These are phyloP conservation scores for Plasmodium vivax DNA, from an alignment of 169 alveolate genomes.

Conservation along the genomic window DNA sequence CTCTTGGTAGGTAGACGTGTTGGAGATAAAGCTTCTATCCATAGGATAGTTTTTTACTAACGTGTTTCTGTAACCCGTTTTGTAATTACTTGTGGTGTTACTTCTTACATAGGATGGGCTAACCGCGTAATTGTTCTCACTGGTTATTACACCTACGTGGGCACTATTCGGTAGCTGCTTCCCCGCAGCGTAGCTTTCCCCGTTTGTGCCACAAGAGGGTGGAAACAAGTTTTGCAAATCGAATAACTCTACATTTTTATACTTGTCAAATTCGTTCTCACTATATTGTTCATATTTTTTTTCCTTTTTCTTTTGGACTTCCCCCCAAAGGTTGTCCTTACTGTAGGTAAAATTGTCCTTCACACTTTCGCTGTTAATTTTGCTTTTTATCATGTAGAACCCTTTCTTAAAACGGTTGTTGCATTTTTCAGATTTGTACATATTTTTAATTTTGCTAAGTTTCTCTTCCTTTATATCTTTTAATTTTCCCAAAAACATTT, in stretches of 20 bases:
- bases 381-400: slow-evolving; percentile 21
- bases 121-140: background rate
- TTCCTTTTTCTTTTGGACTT: background rate
- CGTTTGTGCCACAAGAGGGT: background rate
- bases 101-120: background rate
- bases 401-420: slow-evolving; percentile 32
- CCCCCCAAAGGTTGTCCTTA: background rate
- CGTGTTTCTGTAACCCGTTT: background rate
- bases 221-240: background rate
- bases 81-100: background rate
- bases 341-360: background rate
- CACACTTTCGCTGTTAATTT: slow-evolving; percentile 8
- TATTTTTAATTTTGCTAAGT: slow-evolving; percentile 53
- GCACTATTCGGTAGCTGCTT: background rate
- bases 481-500: slow-evolving; percentile 23
- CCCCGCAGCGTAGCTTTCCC: background rate
- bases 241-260: background rate
- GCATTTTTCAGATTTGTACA: slow-evolving; percentile 48
- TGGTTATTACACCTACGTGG: background rate
- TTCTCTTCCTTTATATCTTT: slow-evolving; percentile 65
- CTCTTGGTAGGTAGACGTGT: slow-evolving; percentile 39
- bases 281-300: background rate
- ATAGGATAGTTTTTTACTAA: slow-evolving; percentile 6
- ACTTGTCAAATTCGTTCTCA: background rate
- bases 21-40: slow-evolving; percentile 11